phyloP scores from a whole-genome alignment of 1,139 yeast genomes.

The Hansenula sp. region DNA sequence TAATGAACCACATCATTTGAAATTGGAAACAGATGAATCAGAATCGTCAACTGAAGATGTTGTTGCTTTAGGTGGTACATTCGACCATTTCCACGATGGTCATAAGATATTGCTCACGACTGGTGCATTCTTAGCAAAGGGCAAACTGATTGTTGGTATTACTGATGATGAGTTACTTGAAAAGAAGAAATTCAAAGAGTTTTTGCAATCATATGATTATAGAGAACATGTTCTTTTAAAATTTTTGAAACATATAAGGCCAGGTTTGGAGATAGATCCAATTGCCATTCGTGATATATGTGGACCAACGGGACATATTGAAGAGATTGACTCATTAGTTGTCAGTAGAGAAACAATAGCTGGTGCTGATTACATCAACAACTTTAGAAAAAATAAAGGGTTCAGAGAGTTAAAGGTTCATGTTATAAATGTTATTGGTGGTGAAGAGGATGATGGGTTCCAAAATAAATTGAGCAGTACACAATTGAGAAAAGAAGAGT shows the following conservation, averaged over 20 bases:
- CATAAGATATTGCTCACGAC: slow-evolving; percentile 82
- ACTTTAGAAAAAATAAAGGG: slow-evolving; percentile 52
- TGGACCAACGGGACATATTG: slow-evolving; percentile 88
- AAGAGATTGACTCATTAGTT: slow-evolving; percentile 73
- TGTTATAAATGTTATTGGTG: slow-evolving; percentile 71
- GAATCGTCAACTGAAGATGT: slow-evolving; percentile 27
- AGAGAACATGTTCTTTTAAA: slow-evolving; percentile 45
- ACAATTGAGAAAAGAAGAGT: slow-evolving; percentile 27
- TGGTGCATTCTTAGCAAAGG: slow-evolving; percentile 57
- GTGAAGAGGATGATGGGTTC: slow-evolving; percentile 52
- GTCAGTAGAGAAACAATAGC: slow-evolving; percentile 74
- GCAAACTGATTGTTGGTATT: slow-evolving; percentile 69
- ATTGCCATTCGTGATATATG: slow-evolving; percentile 78
- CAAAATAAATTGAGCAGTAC: slow-evolving; percentile 86
- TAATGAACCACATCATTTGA: background rate
- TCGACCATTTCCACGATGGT: slow-evolving; percentile 95
- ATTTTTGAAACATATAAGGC: slow-evolving; percentile 47
- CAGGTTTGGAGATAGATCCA: slow-evolving; percentile 38
- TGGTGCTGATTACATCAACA: slow-evolving; percentile 76
- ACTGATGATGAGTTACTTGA: slow-evolving; percentile 74
- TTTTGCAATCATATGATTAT: slow-evolving; percentile 52
- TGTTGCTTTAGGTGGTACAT: slow-evolving; percentile 89
- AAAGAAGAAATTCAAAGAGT: slow-evolving; percentile 71
- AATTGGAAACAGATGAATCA: slow-evolving; percentile 14
- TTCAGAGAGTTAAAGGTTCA: slow-evolving; percentile 52